phyloP scores from a whole-genome alignment of 2,329 filamentous ascomycete genomes.

The Aspergillus ochraceus region DNA sequence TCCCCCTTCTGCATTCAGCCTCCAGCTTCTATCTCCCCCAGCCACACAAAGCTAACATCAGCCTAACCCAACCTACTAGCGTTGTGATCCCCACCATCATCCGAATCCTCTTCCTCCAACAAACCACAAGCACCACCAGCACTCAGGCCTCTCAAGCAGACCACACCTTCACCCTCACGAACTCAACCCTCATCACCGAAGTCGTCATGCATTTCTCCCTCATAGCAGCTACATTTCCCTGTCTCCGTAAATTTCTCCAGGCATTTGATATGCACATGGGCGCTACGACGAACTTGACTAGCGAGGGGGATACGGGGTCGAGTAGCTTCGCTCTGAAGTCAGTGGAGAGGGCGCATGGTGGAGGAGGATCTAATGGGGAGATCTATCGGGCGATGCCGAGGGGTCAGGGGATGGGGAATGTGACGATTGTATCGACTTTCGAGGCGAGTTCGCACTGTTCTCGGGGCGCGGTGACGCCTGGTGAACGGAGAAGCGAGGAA shows the following conservation, averaged over 20 bases:
- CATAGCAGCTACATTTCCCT: slow-evolving; percentile 1
- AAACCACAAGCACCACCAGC: not conserved
- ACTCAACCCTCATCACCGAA: not conserved
- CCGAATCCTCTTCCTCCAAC: not conserved
- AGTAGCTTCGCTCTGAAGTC: not conserved
- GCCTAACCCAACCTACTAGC: not conserved
- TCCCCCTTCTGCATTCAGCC: too few species aligned
- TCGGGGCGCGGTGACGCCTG: not conserved
- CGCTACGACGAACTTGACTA: not conserved
- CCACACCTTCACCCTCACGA: not conserved
- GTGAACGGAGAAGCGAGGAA: not conserved
- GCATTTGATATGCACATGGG: slow-evolving; percentile 1
- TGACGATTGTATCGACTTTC: not conserved
- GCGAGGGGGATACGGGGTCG: not conserved
- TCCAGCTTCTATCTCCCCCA: too few species aligned
- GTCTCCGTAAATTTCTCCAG: slow-evolving; percentile 1
- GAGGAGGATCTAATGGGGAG: not conserved
- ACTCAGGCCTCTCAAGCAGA: not conserved
- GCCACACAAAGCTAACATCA: too few species aligned
- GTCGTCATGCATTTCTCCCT: slow-evolving; percentile 3
- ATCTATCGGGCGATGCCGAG: not conserved
- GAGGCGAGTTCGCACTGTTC: not conserved
- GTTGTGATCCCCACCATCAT: slow-evolving; percentile 1
- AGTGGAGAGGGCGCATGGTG: not conserved
- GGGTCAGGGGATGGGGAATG: too few species aligned